A percentile compares a stretch with the other conserved stretches of the same genome.
These are phyloP conservation scores for Rauvolfia tetraphylla DNA, from an alignment of 257 asterid species.

Conservation along the genomic window DNA sequence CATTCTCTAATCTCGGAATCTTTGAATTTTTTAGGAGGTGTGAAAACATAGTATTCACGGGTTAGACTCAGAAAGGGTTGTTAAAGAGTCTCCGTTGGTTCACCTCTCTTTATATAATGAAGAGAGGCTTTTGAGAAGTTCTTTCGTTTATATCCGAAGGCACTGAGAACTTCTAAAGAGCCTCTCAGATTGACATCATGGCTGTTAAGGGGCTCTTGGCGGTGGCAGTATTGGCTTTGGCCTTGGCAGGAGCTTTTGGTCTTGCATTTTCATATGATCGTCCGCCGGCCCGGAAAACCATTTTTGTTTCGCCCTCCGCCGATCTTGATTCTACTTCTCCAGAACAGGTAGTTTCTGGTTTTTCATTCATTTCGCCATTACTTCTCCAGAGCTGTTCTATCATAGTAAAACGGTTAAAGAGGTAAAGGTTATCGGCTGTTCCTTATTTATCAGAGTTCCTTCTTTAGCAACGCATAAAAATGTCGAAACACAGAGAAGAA, in stretches of 20 bases:
- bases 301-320: conserved; percentile 17
- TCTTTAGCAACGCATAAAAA: neutral
- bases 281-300: conserved; percentile 31
- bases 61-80: neutral
- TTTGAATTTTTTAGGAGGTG: neutral
- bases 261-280: conserved; percentile 28
- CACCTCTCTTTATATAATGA: no score
- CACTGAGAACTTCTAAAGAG: neutral
- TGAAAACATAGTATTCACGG: neutral
- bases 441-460: neutral
- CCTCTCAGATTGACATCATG: conserved; percentile 14
- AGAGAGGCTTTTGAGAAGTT: neutral
- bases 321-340: conserved; percentile 31
- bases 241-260: conserved; percentile 19
- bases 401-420: no score
- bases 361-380: neutral
- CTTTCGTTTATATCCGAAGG: neutral
- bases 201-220: conserved; percentile 4
- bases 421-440: no score
- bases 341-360: conserved; percentile 32
- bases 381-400: no score
- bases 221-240: conserved; percentile 9
- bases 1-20: no score
- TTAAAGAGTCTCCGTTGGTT: neutral
- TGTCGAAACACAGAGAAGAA: neutral